Evolutionary conservation across 148 eudicot genomes (phyloP), one percentile per base, ranked within the genome.

Genomic region (Drosera capensis): DNA sequence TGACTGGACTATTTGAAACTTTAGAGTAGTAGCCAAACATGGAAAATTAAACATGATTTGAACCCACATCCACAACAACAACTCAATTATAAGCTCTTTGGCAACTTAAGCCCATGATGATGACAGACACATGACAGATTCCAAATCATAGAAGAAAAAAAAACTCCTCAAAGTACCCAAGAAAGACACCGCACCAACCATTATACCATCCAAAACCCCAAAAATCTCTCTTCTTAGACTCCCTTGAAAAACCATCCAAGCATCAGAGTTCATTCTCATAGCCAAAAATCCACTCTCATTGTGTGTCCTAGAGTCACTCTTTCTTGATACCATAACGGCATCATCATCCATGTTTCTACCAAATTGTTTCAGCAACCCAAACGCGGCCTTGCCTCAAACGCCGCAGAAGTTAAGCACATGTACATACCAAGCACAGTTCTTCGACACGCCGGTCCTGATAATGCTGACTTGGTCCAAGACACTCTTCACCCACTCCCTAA

Each of bases 401-500:
- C 46, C 63, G 24, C 73, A 73, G n/a, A 67, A 52, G 26, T 68
- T 77, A 23, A 54, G 67, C 25, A 77, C 84, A 1, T 77, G 77
- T 64, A 67, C 58, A 7, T 77, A 77, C 39, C 73, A 64, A 55
- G 54, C 77, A 46, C 64, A 62, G 39, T 40, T 77, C 19, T 30
- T 40, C 23, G 57, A 62, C 60, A 56, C 76, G 5, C 77, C 69
- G 13, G 53, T 57, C 46, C 36, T 49, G 18, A 67, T 77, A 3
- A 77, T 80, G 22, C 73, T 77, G 42, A 73, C 79, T 23, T 77
- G 84, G 84, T 73, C 77, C 14, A 77, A 64, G 23, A 47, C 74
- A 5, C 69, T 56, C 31, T 46, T 45, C 59, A 60, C 84, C 1
- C 79, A 73, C 46, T 25, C 84, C 18, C 46, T 77, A 14, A 73